These are phyloP conservation scores for Fraxinus nigra DNA, from an alignment of 305 asterid genomes.

Conservation along the genomic window DNA sequence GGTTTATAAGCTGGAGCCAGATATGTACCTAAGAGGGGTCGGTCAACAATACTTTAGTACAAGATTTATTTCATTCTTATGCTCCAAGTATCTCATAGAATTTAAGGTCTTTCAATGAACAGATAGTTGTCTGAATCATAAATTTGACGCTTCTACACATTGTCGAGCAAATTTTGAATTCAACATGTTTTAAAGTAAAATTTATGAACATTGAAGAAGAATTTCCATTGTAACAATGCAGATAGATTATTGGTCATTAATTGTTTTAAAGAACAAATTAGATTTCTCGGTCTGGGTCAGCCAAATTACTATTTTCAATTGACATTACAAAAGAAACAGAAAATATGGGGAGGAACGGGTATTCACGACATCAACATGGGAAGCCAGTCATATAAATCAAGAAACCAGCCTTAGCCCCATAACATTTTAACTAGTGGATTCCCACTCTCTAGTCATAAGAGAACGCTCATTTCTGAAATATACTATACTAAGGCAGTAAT, in stretches of 20 bases:
- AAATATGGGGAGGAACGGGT: not conserved
- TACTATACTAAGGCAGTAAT: not conserved
- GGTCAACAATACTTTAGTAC: not conserved
- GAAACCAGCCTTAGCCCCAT: not conserved
- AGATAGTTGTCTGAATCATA: not conserved
- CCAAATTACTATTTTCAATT: not conserved
- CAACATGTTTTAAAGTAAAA: not conserved
- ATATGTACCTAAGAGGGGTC: not conserved
- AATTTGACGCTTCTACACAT: not conserved
- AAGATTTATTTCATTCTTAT: not conserved
- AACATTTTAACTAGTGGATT: not conserved
- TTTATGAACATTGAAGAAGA: not conserved
- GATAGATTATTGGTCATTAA: not conserved
- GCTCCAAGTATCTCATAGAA: not conserved
- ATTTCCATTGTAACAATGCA: not conserved
- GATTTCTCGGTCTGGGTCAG: not conserved
- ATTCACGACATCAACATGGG: not conserved
- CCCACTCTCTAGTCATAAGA: not conserved
- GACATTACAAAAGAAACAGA: not conserved
- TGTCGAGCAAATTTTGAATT: not conserved
- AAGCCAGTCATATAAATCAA: not conserved
- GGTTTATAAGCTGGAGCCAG: not conserved
- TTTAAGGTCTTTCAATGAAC: not conserved
- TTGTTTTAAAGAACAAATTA: not conserved
- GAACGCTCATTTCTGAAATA: not conserved